phyloP scores from a whole-genome alignment of 2,329 filamentous ascomycete species.

The Talaromyces piceae region DNA sequence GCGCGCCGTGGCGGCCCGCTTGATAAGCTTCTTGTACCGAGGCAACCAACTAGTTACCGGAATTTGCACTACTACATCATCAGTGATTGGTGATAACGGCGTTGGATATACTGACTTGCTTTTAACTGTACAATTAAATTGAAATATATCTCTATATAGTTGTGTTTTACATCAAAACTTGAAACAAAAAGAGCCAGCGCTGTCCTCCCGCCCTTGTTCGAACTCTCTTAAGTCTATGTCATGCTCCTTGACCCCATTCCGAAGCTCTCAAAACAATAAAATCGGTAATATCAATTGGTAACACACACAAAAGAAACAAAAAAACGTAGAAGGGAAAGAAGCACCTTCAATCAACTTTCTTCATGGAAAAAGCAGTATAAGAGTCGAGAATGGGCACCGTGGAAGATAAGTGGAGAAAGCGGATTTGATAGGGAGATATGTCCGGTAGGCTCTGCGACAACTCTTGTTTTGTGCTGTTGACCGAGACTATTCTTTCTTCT shows the following conservation, averaged over 20 bases:
- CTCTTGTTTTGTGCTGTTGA: background rate
- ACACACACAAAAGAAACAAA: background rate
- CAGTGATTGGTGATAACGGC: background rate
- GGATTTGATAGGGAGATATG: background rate
- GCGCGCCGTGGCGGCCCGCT: background rate
- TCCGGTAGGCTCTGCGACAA: background rate
- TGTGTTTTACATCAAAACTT: background rate
- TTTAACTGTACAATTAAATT: background rate
- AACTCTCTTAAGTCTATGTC: background rate
- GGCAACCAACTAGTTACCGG: background rate
- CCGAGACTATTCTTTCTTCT: conserved; percentile 2
- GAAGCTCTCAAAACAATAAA: background rate
- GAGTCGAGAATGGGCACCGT: background rate
- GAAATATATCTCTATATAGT: background rate
- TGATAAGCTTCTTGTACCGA: background rate
- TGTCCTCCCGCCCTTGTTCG: background rate
- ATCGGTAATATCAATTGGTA: background rate
- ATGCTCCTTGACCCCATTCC: background rate
- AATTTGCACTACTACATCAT: background rate
- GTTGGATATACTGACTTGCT: background rate
- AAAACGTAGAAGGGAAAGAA: background rate
- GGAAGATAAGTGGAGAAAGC: background rate
- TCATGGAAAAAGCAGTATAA: background rate
- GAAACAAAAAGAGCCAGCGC: background rate
- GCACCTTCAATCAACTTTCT: background rate